Conservation (phyloP, 768 basidiomycete species). For the Boletus rex-veris region DNA sequence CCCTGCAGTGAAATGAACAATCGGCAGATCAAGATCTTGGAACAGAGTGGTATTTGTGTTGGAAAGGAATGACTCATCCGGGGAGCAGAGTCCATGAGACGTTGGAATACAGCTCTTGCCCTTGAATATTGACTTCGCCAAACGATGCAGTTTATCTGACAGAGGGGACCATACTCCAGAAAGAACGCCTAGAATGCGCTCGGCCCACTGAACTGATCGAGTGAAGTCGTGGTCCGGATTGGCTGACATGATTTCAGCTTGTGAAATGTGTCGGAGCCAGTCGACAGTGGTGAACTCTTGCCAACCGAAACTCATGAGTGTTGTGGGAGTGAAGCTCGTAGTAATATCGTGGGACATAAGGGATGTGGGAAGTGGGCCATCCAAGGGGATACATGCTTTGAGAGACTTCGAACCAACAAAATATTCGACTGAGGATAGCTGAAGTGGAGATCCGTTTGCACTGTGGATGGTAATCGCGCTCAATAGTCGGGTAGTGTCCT, state of each 20-base stretch:
- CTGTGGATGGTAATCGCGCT: slow-evolving; percentile 59
- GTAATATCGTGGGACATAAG: slow-evolving; percentile 44
- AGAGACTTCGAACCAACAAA: slow-evolving; percentile 61
- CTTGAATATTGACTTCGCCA: slow-evolving; percentile 29
- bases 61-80: slow-evolving; percentile 63
- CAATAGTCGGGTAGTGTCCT: slow-evolving; percentile 45
- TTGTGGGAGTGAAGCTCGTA: slow-evolving; percentile 48
- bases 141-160: slow-evolving; percentile 31
- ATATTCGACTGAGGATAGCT: slow-evolving; percentile 44
- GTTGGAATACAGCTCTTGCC: slow-evolving; percentile 41
- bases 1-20: neutral
- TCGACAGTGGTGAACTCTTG: slow-evolving; percentile 63
- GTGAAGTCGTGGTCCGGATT: slow-evolving; percentile 56
- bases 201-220: slow-evolving; percentile 67
- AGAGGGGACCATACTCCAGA: slow-evolving; percentile 68
- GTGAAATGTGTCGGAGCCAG: slow-evolving; percentile 67
- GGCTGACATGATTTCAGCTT: slow-evolving; percentile 35
- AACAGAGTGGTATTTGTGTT: slow-evolving; percentile 48
- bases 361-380: slow-evolving; percentile 73
- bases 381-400: slow-evolving; percentile 54
- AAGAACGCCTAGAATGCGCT: slow-evolving; percentile 62
- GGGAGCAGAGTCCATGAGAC: slow-evolving; percentile 59
- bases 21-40: neutral
- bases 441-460: slow-evolving; percentile 52
- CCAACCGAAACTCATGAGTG: slow-evolving; percentile 68